A percentile compares a stretch with the other conserved stretches of the same genome.
phyloP scores from a whole-genome alignment of 306 rosid species.

The Quercus glauca region DNA sequence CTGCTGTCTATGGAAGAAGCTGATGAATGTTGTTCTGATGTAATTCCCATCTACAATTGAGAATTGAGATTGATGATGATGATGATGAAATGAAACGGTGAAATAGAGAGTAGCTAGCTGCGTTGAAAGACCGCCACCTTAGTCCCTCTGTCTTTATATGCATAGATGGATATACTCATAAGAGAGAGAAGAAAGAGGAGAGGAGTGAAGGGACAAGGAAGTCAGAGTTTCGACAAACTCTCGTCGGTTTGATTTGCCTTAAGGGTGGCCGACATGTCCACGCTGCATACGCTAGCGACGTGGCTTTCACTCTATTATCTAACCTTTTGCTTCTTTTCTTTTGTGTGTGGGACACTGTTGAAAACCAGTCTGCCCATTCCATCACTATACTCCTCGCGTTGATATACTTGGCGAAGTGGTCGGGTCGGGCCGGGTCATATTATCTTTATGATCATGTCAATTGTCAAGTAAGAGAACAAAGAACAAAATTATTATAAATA shows the following conservation, averaged over 20 bases:
- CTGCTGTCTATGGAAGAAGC: constrained; percentile 47
- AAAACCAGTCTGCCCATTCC: too few species aligned
- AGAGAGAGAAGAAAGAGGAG: too few species aligned
- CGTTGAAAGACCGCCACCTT: constrained; percentile 38
- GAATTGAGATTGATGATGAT: too few species aligned
- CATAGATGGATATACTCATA: constrained; percentile 15
- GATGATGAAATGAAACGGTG: too few species aligned
- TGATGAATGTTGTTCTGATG: constrained; percentile 39
- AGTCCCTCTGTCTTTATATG: constrained; percentile 11
- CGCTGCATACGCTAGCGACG: constrained; percentile 39
- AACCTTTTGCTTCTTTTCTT: constrained; percentile 29
- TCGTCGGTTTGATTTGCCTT: constrained; percentile 44
- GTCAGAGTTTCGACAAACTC: constrained; percentile 24
- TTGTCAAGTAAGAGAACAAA: too few species aligned
- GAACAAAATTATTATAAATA: too few species aligned
- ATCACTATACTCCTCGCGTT: too few species aligned
- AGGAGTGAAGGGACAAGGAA: neutral
- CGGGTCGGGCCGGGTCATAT: too few species aligned
- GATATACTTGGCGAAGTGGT: too few species aligned
- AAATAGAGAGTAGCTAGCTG: too few species aligned
- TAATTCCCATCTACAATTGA: constrained; percentile 29
- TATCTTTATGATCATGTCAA: too few species aligned
- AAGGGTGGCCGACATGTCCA: constrained; percentile 62
- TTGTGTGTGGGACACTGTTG: constrained; percentile 28
- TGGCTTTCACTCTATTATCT: constrained; percentile 17